A percentile compares a stretch with the other conserved stretches of the same genome.
phyloP scores from a whole-genome alignment of 305 asterid species.

The Fraxinus baroniana region DNA sequence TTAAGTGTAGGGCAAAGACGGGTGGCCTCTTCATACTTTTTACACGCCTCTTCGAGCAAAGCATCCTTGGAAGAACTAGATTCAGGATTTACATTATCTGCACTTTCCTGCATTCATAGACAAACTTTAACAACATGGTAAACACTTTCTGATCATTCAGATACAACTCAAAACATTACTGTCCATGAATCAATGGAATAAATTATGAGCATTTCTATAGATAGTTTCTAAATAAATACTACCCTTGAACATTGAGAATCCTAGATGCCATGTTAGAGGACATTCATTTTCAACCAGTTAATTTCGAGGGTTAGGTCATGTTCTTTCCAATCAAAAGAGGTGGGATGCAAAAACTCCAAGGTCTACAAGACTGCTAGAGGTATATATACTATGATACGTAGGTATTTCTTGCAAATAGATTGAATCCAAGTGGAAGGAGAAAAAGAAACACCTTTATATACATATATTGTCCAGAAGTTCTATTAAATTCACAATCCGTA shows the following conservation, averaged over 20 bases:
- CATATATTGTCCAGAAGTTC: constrained; percentile 6
- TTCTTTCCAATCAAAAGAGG: not conserved
- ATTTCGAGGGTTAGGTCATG: not conserved
- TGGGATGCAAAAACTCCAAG: constrained; percentile 10
- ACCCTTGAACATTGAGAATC: not conserved
- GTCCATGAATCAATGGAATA: constrained; percentile 20
- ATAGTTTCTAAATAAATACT: not conserved
- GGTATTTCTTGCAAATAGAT: constrained; percentile 12
- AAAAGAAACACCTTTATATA: not conserved
- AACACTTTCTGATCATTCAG: not conserved
- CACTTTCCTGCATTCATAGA: constrained; percentile 85
- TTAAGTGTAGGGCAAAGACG: constrained; percentile 91
- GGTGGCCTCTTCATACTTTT: constrained; percentile 94
- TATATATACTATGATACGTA: not conserved
- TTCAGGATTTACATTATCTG: constrained; percentile 88
- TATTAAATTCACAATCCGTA: constrained; percentile 32
- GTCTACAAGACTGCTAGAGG: constrained; percentile 16
- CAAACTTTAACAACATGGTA: constrained; percentile 11
- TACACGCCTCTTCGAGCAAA: constrained; percentile 97
- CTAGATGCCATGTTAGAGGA: constrained; percentile 5
- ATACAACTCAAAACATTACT: constrained; percentile 1
- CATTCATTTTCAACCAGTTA: constrained; percentile 2
- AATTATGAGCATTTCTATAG: constrained; percentile 12
- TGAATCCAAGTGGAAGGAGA: constrained; percentile 20
- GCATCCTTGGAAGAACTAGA: constrained; percentile 91